Evolutionary conservation across 345 rosid species (phyloP).

Genomic region (Ricinus communis): DNA sequence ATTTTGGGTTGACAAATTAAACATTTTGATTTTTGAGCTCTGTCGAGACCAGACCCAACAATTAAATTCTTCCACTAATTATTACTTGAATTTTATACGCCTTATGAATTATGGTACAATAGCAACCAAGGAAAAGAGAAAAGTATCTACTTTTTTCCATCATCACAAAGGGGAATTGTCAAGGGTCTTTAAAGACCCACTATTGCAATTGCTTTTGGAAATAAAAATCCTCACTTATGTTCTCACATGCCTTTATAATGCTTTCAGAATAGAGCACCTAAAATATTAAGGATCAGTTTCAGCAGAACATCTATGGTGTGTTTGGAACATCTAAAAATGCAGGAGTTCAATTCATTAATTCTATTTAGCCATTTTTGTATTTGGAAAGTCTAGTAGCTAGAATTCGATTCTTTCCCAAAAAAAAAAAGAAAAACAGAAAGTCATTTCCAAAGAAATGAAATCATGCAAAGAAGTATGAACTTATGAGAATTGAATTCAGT

Average conservation of each 20-base stretch:
- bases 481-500: too few relatives aligned
- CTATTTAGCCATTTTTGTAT: too few relatives aligned
- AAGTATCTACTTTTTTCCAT: not conserved
- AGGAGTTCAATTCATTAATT: too few relatives aligned
- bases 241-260: not conserved
- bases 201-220: not conserved
- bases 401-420: too few relatives aligned
- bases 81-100: too few relatives aligned
- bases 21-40: not conserved
- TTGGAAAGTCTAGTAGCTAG: too few relatives aligned
- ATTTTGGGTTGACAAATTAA: not conserved
- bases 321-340: too few relatives aligned
- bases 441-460: too few relatives aligned
- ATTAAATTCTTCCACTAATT: too few relatives aligned
- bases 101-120: not conserved
- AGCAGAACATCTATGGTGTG: not conserved
- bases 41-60: not conserved
- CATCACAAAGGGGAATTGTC: not conserved
- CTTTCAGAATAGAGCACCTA: not conserved
- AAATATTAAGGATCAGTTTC: not conserved
- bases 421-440: too few relatives aligned
- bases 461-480: too few relatives aligned
- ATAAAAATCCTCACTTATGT: not conserved
- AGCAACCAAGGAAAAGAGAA: not conserved
- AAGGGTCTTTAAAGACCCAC: not conserved